These are phyloP conservation scores for Stagonosporopsis vannaccii DNA, from an alignment of 2,329 filamentous ascomycete species.

Conservation along the genomic window DNA sequence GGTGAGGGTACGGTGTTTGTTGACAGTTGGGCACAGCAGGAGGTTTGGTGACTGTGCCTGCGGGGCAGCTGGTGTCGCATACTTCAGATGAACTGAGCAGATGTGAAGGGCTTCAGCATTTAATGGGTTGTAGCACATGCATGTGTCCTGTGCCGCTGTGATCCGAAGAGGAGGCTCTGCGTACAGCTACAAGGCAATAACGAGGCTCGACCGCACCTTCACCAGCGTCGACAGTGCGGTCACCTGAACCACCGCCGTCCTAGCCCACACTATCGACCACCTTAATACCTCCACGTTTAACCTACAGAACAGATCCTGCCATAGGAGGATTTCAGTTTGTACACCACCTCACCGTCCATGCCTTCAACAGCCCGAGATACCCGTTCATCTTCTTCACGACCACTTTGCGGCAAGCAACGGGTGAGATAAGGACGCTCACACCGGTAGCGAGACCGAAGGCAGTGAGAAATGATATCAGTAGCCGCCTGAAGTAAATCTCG, in stretches of 20 bases:
- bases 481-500: neutral
- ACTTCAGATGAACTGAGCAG: neutral
- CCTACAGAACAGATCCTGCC: neutral
- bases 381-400: too few species aligned
- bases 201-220: neutral
- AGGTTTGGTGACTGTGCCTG: neutral
- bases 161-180: neutral
- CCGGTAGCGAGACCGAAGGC: too few species aligned
- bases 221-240: neutral
- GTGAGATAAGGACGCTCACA: too few species aligned
- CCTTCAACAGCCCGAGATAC: too few species aligned
- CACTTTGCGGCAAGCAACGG: too few species aligned
- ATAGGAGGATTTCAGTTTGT: neutral
- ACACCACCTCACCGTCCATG: neutral
- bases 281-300: neutral
- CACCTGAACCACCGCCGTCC: neutral
- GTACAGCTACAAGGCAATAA: neutral
- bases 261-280: neutral
- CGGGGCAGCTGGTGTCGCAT: neutral
- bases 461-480: too few species aligned
- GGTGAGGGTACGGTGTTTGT: neutral
- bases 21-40: neutral
- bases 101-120: too few species aligned
- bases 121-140: too few species aligned
- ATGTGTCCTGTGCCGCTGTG: neutral